Base-by-base conservation (phyloP, 164 flowering plant genomes). In the Chimonanthus salicifolius region DNA sequence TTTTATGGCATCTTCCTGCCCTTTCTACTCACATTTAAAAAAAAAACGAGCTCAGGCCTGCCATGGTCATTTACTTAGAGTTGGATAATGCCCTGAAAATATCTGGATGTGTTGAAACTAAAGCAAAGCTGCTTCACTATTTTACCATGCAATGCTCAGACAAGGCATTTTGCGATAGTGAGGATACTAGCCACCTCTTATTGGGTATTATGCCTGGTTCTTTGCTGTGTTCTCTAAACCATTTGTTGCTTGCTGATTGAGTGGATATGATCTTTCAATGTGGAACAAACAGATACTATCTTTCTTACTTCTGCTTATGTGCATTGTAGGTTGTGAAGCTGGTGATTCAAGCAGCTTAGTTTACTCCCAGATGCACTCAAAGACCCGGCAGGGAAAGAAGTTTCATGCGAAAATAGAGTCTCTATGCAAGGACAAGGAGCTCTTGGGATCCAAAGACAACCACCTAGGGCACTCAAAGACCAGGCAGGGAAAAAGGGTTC, bases 401-500 rank as follows among this genome's bases (percentile, higher is more conserved):
- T 13, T 46, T 62, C 3, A 43, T 3, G 58, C 33, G 47, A 11
- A 67, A 46, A 51, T 18, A 54, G 33, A 33, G 33, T 54, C 64
- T 75, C 15, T 7, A 47, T 10, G 71, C 5, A 71, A 49, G 9
- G 10, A 11, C 63, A 75, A 77, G 82, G 16, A 13, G n/a, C 60
- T 54, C 16, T 2, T n/a, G 5, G 45, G 33, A 65, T 6, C 45
- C 11, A 16, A 44, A 65, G 68, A 65, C 48, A 65, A 65, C 47
- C 43, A 65, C 15, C 33, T 33, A 33, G 33, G 33, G 33, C 33
- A 63, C 44, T n/a, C 66, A 15, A 63, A n/a, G 66, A 65, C 68
- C 7, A 44, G 15, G 51, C 46, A 9, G 49, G 7, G 51, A 47
- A 67, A 67, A 47, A 48, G 5, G 20, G n/a, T 46, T 62, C 3